phyloP scores from a whole-genome alignment of 257 asterid species.

The Forsythia suspensa region DNA sequence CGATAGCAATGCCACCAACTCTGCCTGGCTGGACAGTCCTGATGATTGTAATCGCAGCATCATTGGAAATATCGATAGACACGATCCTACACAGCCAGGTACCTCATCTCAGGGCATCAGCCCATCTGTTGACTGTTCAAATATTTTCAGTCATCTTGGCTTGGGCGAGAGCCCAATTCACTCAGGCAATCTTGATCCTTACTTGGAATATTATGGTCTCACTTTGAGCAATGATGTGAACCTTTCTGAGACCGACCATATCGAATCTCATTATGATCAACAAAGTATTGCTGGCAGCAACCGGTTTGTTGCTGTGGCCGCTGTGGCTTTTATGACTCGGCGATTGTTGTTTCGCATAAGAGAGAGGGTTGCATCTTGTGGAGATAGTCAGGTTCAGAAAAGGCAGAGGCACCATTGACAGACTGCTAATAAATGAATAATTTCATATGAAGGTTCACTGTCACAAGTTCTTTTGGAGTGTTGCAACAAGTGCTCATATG shows the following conservation, averaged over 20 bases:
- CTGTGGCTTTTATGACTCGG: not conserved
- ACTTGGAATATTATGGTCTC: not conserved
- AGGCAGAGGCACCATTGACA: conserved; percentile 25
- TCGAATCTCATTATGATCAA: conserved; percentile 10
- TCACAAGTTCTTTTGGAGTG: no score
- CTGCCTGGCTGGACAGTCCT: not conserved
- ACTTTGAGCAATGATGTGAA: not conserved
- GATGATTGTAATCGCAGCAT: not conserved
- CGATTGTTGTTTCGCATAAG: conserved; percentile 27
- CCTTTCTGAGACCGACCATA: not conserved
- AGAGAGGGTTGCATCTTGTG: conserved; percentile 14
- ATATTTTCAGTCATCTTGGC: not conserved
- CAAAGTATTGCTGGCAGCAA: conserved; percentile 13
- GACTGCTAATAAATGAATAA: not conserved
- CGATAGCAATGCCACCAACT: not conserved
- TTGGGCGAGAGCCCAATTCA: not conserved
- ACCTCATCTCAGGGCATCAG: conserved; percentile 2
- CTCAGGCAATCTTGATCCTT: not conserved
- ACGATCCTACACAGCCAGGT: conserved; percentile 18
- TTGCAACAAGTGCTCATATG: no score
- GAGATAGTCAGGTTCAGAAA: conserved; percentile 19
- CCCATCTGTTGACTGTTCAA: not conserved
- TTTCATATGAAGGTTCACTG: not conserved
- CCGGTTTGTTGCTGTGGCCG: not conserved
- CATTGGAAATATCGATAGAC: not conserved